These are phyloP conservation scores for Auricularia cornea DNA, from an alignment of 768 basidiomycete species.

Conservation along the genomic window DNA sequence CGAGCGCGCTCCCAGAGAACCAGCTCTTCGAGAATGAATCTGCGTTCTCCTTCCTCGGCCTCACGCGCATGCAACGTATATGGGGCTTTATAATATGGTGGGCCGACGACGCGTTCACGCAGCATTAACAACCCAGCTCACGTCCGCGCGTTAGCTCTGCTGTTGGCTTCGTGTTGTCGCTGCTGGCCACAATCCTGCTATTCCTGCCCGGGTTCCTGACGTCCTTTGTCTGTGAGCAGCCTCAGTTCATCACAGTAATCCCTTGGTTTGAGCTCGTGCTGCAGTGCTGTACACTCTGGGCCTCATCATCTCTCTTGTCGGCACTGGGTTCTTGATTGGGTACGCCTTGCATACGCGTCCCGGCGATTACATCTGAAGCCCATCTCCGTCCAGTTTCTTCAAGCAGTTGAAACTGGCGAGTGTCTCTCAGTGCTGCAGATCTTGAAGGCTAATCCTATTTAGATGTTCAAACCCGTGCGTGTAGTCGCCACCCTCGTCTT, in stretches of 20 bases:
- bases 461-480: conserved; percentile 96
- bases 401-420: conserved; percentile 75
- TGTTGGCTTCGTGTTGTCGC: conserved; percentile 69
- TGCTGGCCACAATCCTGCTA: conserved; percentile 71
- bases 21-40: conserved; percentile 86
- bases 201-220: conserved; percentile 54
- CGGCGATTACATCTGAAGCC: conserved; percentile 7
- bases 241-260: background rate
- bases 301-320: conserved; percentile 71
- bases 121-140: background rate
- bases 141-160: conserved; percentile 41
- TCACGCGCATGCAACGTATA: conserved; percentile 71
- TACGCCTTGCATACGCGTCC: conserved; percentile 31
- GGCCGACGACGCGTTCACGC: conserved; percentile 17
- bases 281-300: conserved; percentile 78
- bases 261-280: background rate
- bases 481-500: conserved; percentile 73
- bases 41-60: conserved; percentile 70
- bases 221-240: conserved; percentile 64
- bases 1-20: conserved; percentile 57
- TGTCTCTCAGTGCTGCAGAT: background rate
- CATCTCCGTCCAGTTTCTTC: conserved; percentile 41
- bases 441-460: background rate
- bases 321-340: conserved; percentile 90
- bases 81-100: conserved; percentile 85